Conservation (phyloP, 371 early-diverging fungal species). For the Homolaphlyctis polyrhiza region DNA sequence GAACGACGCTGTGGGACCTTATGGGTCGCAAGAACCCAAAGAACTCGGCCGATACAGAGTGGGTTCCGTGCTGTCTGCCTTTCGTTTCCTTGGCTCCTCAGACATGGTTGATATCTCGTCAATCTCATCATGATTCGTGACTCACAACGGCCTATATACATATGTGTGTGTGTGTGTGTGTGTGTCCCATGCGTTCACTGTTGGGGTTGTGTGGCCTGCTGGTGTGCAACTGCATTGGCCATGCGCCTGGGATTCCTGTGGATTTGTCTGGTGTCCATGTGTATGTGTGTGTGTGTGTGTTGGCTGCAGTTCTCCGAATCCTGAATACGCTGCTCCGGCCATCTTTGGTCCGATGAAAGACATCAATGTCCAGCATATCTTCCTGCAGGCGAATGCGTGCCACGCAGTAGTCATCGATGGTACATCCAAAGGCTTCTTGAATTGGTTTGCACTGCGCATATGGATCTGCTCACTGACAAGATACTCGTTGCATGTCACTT, state of each 20-base stretch:
- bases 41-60: not conserved
- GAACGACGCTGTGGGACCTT: not conserved
- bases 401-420: constrained; percentile 10
- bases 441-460: not conserved
- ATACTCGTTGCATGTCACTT: no score
- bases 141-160: not conserved
- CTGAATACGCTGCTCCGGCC: constrained; percentile 5
- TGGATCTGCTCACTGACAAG: no score
- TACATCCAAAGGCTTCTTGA: not conserved
- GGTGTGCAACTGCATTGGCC: no score
- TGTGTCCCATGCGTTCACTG: not conserved
- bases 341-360: not conserved
- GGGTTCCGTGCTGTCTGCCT: no score
- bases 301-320: no score
- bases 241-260: no score
- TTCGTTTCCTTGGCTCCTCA: no score
- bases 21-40: not conserved
- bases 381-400: constrained; percentile 8
- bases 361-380: constrained; percentile 5
- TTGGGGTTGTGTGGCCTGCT: not conserved
- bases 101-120: no score
- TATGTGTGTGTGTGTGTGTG: not conserved
- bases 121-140: no score
- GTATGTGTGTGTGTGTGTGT: no score
- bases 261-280: no score